Percentiles rank a stretch among this genome's conserved stretches.
Conservation (phyloP, 441 rosid species). For the Codiaeum variegatum region DNA sequence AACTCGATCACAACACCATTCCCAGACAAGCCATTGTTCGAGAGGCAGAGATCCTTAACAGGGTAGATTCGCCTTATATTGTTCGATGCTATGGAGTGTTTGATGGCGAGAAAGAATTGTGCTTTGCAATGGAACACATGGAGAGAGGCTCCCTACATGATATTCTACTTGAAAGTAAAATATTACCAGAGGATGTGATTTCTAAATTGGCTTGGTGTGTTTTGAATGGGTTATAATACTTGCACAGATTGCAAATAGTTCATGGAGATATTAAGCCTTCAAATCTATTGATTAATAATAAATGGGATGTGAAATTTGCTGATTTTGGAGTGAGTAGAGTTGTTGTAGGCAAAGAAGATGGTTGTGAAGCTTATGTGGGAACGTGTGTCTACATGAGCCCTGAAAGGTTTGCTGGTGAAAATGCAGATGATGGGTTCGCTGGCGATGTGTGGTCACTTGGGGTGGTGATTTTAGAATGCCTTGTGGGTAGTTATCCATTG, state of each 20-base stretch:
- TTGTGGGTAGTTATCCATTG: slow-evolving; percentile 79
- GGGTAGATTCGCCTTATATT: slow-evolving; percentile 43
- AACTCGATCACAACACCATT: slow-evolving; percentile 27
- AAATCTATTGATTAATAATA: slow-evolving; percentile 72
- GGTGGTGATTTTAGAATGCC: slow-evolving; percentile 82
- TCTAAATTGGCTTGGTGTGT: slow-evolving; percentile 40
- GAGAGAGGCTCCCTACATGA: slow-evolving; percentile 52
- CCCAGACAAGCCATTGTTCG: slow-evolving; percentile 28
- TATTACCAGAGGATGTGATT: slow-evolving; percentile 33
- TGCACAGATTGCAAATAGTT: slow-evolving; percentile 75
- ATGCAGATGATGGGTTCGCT: slow-evolving; percentile 67
- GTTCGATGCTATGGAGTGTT: slow-evolving; percentile 50
- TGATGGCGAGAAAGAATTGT: slow-evolving; percentile 28
- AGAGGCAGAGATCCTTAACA: slow-evolving; percentile 55
- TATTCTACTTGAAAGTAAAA: slow-evolving; percentile 21
- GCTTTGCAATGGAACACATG: slow-evolving; percentile 69
- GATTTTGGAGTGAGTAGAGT: slow-evolving; percentile 86
- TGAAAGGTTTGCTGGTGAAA: slow-evolving; percentile 45
- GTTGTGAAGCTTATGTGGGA: slow-evolving; percentile 70
- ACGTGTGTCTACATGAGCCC: slow-evolving; percentile 57
- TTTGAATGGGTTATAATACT: slow-evolving; percentile 68
- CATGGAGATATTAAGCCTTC: slow-evolving; percentile 92
- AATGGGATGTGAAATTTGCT: slow-evolving; percentile 78
- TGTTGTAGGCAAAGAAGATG: slow-evolving; percentile 47
- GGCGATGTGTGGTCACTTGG: slow-evolving; percentile 94